Evolutionary conservation across 306 rosid species (phyloP).

Genomic region (Vigna unguiculata): DNA sequence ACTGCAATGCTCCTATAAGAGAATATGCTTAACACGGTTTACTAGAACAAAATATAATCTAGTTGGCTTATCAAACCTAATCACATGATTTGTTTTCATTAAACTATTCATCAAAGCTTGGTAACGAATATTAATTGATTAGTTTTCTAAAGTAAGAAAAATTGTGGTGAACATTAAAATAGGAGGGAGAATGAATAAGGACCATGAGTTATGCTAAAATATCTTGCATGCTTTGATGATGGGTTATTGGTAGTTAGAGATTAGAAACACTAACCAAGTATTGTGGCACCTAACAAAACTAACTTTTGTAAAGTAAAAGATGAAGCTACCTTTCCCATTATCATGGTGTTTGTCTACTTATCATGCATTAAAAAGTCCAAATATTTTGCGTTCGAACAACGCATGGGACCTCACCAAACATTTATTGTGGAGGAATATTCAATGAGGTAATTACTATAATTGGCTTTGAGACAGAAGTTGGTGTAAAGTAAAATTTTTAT

Average conservation of each 20-base stretch:
- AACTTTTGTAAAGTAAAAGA: not conserved
- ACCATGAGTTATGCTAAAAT: constrained; percentile 29
- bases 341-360: constrained; percentile 36
- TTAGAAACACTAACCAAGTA: not conserved
- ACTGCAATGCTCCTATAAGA: not conserved
- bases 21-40: constrained; percentile 21
- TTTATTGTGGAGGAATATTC: not conserved
- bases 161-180: not conserved
- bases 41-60: not conserved
- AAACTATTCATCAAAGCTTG: not conserved
- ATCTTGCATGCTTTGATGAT: not conserved
- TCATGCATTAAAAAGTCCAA: constrained; percentile 12
- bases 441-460: not conserved
- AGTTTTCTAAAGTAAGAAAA: not conserved
- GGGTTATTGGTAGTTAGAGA: constrained; percentile 19
- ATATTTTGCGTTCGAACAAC: constrained; percentile 1
- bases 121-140: not conserved
- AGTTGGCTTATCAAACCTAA: not conserved
- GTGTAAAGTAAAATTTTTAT: too few species aligned
- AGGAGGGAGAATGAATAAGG: constrained; percentile 2
- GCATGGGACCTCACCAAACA: constrained; percentile 25
- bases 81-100: not conserved
- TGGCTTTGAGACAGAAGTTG: too few species aligned
- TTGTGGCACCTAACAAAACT: constrained; percentile 41
- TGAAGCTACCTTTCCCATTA: constrained; percentile 38